Conservation (phyloP, 1,139 yeast species). For the Protomyces gravidus region DNA sequence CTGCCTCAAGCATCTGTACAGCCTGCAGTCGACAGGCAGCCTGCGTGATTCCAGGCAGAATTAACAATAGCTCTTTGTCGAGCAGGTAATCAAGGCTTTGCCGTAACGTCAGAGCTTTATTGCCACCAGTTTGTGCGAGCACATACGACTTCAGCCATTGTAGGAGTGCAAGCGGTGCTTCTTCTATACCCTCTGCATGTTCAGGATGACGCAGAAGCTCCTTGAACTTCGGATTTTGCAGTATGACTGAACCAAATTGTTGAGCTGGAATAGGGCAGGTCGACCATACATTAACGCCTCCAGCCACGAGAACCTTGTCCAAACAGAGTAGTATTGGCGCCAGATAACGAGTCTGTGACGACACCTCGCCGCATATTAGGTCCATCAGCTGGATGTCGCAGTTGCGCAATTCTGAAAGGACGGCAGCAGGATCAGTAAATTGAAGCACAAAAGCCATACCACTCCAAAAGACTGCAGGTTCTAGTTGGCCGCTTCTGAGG, state of each 20-base stretch:
- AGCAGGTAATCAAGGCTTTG: constrained; percentile 1
- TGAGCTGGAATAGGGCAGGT: constrained; percentile 27
- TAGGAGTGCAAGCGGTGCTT: not conserved
- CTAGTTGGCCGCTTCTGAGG: constrained; percentile 27
- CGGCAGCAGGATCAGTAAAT: constrained; percentile 31
- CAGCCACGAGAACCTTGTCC: constrained; percentile 19
- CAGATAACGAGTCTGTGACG: constrained; percentile 30
- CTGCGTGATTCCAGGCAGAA: constrained; percentile 3
- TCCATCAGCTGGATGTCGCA: constrained; percentile 33
- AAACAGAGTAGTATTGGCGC: constrained; percentile 32
- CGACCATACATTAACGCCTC: constrained; percentile 35
- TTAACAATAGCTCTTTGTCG: not conserved
- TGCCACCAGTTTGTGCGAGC: constrained; percentile 15
- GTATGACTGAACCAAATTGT: constrained; percentile 15
- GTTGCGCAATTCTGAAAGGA: constrained; percentile 31
- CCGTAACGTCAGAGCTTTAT: constrained; percentile 5
- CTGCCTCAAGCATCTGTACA: constrained; percentile 1
- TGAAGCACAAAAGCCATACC: constrained; percentile 31
- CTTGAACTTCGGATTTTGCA: constrained; percentile 10
- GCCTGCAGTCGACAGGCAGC: constrained; percentile 6
- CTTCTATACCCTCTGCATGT: not conserved
- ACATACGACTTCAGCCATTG: constrained; percentile 14
- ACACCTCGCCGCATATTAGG: constrained; percentile 33
- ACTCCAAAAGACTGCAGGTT: constrained; percentile 34
- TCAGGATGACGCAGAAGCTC: constrained; percentile 22